Evolutionary conservation across 139 green algal genomes (phyloP).

Genomic region (Ulvella scutata): DNA sequence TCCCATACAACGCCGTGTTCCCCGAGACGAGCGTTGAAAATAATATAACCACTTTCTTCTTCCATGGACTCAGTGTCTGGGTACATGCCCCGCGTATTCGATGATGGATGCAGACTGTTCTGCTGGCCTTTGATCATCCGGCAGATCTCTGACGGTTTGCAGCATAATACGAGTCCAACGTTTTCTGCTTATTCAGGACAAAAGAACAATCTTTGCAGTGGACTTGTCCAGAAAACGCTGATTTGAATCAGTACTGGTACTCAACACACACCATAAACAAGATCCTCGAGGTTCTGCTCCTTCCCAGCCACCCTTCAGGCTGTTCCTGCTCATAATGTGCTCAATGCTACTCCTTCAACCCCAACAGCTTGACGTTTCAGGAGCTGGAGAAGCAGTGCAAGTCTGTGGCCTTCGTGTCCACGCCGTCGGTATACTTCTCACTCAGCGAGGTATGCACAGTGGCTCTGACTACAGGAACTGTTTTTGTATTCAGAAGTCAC

Average conservation of each 20-base stretch:
- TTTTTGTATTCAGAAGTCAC: neutral
- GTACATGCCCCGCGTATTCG: no score
- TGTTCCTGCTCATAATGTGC: neutral
- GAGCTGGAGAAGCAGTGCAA: conserved; percentile 15
- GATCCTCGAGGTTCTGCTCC: conserved; percentile 10
- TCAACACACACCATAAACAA: conserved; percentile 18
- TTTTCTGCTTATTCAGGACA: no score
- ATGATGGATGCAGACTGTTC: no score
- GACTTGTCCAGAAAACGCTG: conserved; percentile 30
- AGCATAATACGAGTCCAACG: no score
- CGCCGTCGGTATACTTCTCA: conserved; percentile 43
- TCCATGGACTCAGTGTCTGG: no score
- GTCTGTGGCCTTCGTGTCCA: conserved; percentile 35
- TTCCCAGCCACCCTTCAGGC: neutral
- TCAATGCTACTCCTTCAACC: neutral
- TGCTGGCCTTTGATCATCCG: no score
- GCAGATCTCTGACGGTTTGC: no score
- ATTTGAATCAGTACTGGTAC: conserved; percentile 53
- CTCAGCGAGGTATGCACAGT: conserved; percentile 18
- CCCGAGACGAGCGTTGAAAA: no score
- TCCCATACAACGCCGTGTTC: no score
- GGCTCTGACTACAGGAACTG: neutral
- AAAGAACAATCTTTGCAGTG: no score
- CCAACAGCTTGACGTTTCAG: conserved; percentile 7
- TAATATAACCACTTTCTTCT: no score